Evolutionary conservation across 1,284 basidiomycete species (phyloP), one percentile per base, ranked within the genome.

Genomic region (Ustilago esculenta): DNA sequence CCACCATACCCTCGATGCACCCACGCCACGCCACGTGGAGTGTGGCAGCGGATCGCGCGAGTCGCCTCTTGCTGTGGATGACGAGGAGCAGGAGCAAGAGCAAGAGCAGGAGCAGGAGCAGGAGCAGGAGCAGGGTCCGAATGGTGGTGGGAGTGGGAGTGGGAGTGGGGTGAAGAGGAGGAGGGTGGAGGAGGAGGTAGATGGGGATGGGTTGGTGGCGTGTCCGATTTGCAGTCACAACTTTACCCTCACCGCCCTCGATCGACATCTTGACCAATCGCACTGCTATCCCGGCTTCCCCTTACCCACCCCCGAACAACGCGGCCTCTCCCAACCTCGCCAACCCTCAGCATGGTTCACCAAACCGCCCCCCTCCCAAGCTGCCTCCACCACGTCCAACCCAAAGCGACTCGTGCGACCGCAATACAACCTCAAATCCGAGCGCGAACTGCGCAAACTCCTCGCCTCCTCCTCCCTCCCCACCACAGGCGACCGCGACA

Each of bases 191-290:
- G n/a, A n/a, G n/a, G n/a, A 60, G 32, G 51, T 71, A 18, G 55
- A 51, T 55, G 71, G 71, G 3, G 49, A 55, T 12, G 66, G 72
- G 21, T 23, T 64, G 12, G 69, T 75, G 0, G 30, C 60, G 24
- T 80, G 78, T 43, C 78, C 78, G 2, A 77, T 80, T 35, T 80
- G 78, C 44, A 36, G 50, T 21, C 67, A 70, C 29, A 54, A 42
- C 3, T 77, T 77, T 29, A 76, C 77, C 15, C 49, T 72, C 14
- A 58, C 53, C 3, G 70, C 73, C 2, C 59, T 80, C 6, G 73
- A 80, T 59, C 55, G 57, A 14, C 78, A 80, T 46, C 63, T 80
- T 20, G 78, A 80, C 42, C 55, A 30, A 25, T 61, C 55, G 12
- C 32, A 27, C 23, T 76, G 75, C 53, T 52, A 58, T 17, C 50